Conservation (phyloP, 192 early-diverging fungal species). For the Neocallimastix lanati region DNA sequence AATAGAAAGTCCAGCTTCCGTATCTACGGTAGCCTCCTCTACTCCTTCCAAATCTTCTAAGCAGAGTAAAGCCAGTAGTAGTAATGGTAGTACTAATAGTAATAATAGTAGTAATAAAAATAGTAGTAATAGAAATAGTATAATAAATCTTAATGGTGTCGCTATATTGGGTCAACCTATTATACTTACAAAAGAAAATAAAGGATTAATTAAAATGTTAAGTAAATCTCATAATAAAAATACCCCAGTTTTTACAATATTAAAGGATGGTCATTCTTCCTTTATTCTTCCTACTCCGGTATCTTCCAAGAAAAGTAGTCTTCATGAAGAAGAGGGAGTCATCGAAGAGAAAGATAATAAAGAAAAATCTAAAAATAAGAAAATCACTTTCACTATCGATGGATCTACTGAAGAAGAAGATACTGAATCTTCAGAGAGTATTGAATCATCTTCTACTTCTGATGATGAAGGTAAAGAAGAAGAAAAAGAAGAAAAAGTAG, state of each 20-base stretch:
- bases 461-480: too few species aligned
- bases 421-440: not conserved
- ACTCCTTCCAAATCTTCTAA: not conserved
- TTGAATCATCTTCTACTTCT: too few species aligned
- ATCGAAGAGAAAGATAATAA: not conserved
- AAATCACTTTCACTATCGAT: too few species aligned
- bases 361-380: too few species aligned
- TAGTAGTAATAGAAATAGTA: too few species aligned
- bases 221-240: not conserved
- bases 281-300: not conserved
- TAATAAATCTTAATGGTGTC: not conserved
- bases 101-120: not conserved
- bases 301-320: not conserved
- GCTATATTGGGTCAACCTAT: not conserved
- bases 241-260: too few species aligned
- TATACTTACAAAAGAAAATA: not conserved
- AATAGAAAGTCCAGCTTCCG: not conserved
- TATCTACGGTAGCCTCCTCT: not conserved
- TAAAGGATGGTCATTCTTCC: too few species aligned
- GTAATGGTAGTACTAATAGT: too few species aligned
- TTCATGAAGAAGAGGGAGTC: too few species aligned
- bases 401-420: too few species aligned
- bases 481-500: not conserved
- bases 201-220: not conserved
- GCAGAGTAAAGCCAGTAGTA: not conserved